Conservation (phyloP, 306 rosid genomes). For the Ormosia semicastrata region DNA sequence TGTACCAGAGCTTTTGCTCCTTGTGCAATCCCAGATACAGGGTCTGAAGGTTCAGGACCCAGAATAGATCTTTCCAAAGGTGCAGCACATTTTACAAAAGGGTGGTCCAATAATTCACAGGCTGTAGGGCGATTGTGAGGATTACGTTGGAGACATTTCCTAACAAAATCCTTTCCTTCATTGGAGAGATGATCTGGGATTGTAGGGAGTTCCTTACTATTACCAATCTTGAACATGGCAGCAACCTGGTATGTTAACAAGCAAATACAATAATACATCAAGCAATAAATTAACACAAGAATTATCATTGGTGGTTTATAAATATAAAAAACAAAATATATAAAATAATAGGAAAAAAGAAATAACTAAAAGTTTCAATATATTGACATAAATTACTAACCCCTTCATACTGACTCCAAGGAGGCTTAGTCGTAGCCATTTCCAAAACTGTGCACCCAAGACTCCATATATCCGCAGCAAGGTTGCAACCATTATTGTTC, state of each 20-base stretch:
- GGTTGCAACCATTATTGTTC: constrained; percentile 80
- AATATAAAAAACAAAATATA: not conserved
- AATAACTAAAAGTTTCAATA: not conserved
- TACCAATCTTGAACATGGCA: constrained; percentile 99
- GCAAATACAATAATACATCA: constrained; percentile 22
- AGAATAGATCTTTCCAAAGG: constrained; percentile 80
- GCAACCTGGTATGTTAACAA: constrained; percentile 64
- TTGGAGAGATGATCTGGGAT: constrained; percentile 85
- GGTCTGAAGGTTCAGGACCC: constrained; percentile 53
- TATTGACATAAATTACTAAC: constrained; percentile 50
- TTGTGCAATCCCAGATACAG: constrained; percentile 46
- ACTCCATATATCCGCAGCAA: constrained; percentile 99
- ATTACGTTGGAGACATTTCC: constrained; percentile 83
- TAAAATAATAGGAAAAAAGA: not conserved
- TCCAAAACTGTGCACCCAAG: constrained; percentile 99
- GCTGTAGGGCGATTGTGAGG: constrained; percentile 89
- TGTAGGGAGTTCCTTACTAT: constrained; percentile 90
- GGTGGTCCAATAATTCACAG: constrained; percentile 76
- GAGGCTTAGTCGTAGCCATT: constrained; percentile 99
- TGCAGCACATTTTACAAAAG: constrained; percentile 83
- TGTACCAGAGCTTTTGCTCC: constrained; percentile 78
- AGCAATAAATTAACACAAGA: constrained; percentile 22
- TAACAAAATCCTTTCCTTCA: constrained; percentile 89
- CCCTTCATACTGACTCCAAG: constrained; percentile 99
- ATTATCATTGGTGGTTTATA: not conserved